phyloP scores from a whole-genome alignment of 2,329 filamentous ascomycete genomes.

The Fusarium sp. region DNA sequence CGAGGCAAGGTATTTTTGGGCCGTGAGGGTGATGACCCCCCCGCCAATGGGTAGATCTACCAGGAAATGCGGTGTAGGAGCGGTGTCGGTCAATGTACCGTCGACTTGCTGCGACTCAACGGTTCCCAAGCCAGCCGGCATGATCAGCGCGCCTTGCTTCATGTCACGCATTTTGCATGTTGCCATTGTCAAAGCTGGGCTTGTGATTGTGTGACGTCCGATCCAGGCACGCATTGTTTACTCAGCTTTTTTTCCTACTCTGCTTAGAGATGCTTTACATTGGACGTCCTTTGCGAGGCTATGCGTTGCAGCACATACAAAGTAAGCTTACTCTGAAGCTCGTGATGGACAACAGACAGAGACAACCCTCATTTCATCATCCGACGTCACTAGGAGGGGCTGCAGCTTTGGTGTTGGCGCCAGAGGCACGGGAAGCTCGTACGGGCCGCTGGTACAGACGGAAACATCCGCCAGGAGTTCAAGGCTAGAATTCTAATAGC shows the following conservation, averaged over 20 bases:
- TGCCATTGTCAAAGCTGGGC: neutral
- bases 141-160: slow-evolving; percentile 33
- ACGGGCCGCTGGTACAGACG: slow-evolving; percentile 25
- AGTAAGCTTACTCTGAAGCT: neutral
- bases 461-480: slow-evolving; percentile 18
- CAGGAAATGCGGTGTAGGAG: neutral
- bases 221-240: slow-evolving; percentile 20
- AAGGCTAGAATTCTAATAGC: neutral
- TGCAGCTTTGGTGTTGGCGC: slow-evolving; percentile 9
- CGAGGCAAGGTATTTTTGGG: neutral
- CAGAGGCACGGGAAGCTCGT: slow-evolving; percentile 20
- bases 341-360: neutral
- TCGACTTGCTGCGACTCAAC: slow-evolving; percentile 15
- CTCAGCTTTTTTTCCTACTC: slow-evolving; percentile 2
- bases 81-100: slow-evolving; percentile 9
- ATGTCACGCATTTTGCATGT: slow-evolving; percentile 36
- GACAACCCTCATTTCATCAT: neutral
- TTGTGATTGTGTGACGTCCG: slow-evolving; percentile 14
- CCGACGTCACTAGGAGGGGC: slow-evolving; percentile 21
- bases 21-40: neutral
- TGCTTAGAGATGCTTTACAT: neutral
- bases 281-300: neutral
- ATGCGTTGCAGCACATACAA: neutral
- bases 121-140: slow-evolving; percentile 29
- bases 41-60: neutral